phyloP scores from a whole-genome alignment of 345 rosid species.

The Raphanus sativus region DNA sequence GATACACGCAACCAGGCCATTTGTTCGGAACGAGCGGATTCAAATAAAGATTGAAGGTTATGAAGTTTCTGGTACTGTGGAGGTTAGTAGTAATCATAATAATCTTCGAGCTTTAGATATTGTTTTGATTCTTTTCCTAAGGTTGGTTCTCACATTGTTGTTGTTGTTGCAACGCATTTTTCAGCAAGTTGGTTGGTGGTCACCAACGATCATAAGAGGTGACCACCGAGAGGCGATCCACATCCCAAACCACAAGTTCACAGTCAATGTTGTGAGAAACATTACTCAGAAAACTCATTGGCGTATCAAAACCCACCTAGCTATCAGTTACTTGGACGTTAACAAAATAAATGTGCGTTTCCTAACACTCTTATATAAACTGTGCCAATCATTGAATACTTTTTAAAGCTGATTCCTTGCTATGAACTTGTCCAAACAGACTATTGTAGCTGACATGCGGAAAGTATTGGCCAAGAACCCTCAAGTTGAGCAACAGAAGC shows the following conservation, averaged over 20 bases:
- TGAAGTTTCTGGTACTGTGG: conserved; percentile 97
- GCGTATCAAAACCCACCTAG: conserved; percentile 85
- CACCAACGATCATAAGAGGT: conserved; percentile 79
- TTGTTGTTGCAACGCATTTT: background rate
- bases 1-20: conserved; percentile 96
- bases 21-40: conserved; percentile 89
- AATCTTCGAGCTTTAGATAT: conserved; percentile 6
- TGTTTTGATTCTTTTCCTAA: background rate
- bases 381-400: background rate
- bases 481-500: conserved; percentile 80
- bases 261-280: conserved; percentile 75
- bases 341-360: conserved; percentile 60
- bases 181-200: conserved; percentile 87
- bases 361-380: background rate
- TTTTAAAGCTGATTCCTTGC: conserved; percentile 1
- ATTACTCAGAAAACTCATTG: conserved; percentile 86
- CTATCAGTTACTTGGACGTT: conserved; percentile 80
- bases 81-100: conserved; percentile 61
- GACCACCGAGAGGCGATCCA: conserved; percentile 90
- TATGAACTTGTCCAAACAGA: conserved; percentile 42
- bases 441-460: conserved; percentile 81
- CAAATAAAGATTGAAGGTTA: conserved; percentile 95
- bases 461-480: conserved; percentile 87
- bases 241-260: conserved; percentile 86
- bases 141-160: background rate